phyloP scores from a whole-genome alignment of 768 basidiomycete species.

The Hypsizygus marmoreus region DNA sequence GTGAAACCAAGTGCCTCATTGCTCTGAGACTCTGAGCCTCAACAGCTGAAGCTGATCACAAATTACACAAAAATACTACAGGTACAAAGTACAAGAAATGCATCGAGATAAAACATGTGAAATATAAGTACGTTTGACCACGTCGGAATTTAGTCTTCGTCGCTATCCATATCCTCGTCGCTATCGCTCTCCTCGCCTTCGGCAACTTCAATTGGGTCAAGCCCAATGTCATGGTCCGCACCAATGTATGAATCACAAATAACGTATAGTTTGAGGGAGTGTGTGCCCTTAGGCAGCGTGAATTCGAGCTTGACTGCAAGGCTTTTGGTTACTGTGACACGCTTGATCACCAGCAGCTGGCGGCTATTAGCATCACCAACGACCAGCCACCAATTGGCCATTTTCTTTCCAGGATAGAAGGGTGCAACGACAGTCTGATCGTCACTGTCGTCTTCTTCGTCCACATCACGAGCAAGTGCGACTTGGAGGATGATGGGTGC shows the following conservation, averaged over 20 bases:
- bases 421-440: conserved; percentile 92
- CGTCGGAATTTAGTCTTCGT: conserved; percentile 56
- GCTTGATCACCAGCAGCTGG: conserved; percentile 84
- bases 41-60: not conserved
- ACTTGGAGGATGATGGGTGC: conserved; percentile 83
- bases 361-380: conserved; percentile 82
- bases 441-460: conserved; percentile 68
- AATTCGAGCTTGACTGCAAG: conserved; percentile 90
- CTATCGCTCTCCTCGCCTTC: conserved; percentile 89
- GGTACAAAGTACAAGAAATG: conserved; percentile 16
- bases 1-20: too few relatives aligned
- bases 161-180: conserved; percentile 75
- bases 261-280: conserved; percentile 82
- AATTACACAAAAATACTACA: conserved; percentile 6
- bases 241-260: conserved; percentile 93
- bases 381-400: conserved; percentile 97
- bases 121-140: too few relatives aligned
- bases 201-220: conserved; percentile 83
- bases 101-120: conserved; percentile 1
- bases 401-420: conserved; percentile 87
- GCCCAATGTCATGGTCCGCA: conserved; percentile 87
- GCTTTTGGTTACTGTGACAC: conserved; percentile 85
- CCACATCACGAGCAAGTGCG: conserved; percentile 76
- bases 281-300: conserved; percentile 80
- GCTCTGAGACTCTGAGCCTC: too few relatives aligned